These are phyloP conservation scores for Komagataella ulmi DNA, from an alignment of 805 yeast genomes.

Conservation along the genomic window DNA sequence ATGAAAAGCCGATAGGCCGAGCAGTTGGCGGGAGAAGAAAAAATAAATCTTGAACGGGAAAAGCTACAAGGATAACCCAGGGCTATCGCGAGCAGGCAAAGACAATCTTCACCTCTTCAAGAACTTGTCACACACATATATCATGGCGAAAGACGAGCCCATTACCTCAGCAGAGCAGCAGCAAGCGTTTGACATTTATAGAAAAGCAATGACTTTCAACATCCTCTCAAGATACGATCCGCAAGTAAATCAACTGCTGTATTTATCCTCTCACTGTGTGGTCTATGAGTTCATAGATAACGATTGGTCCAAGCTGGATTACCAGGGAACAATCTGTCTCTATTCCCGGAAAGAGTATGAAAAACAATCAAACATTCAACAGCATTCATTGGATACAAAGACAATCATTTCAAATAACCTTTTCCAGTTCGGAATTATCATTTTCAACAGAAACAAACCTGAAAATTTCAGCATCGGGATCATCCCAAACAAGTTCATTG, in stretches of 20 bases:
- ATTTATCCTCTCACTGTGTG: slow-evolving; percentile 60
- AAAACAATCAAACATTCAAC: not conserved
- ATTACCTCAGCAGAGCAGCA: not conserved
- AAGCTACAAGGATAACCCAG: not conserved
- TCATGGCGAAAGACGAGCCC: not conserved
- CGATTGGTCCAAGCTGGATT: slow-evolving; percentile 62
- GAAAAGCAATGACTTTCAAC: slow-evolving; percentile 58
- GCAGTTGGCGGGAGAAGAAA: not conserved
- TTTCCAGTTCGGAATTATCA: slow-evolving; percentile 55
- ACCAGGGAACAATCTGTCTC: slow-evolving; percentile 56
- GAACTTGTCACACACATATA: not conserved
- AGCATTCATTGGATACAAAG: not conserved
- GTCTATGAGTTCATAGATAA: slow-evolving; percentile 51
- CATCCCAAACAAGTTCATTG: slow-evolving; percentile 33
- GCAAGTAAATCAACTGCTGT: slow-evolving; percentile 49
- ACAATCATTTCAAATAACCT: slow-evolving; percentile 2
- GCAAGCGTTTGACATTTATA: slow-evolving; percentile 44
- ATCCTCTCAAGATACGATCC: slow-evolving; percentile 73
- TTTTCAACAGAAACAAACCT: slow-evolving; percentile 55
- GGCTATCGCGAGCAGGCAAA: not conserved
- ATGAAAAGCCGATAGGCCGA: not conserved
- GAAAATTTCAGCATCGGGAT: slow-evolving; percentile 65
- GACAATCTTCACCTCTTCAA: not conserved
- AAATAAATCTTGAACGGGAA: not conserved
- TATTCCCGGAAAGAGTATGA: slow-evolving; percentile 32